Base-by-base conservation (phyloP, 805 yeast genomes). In the Kockiozyma suomiensis region DNA sequence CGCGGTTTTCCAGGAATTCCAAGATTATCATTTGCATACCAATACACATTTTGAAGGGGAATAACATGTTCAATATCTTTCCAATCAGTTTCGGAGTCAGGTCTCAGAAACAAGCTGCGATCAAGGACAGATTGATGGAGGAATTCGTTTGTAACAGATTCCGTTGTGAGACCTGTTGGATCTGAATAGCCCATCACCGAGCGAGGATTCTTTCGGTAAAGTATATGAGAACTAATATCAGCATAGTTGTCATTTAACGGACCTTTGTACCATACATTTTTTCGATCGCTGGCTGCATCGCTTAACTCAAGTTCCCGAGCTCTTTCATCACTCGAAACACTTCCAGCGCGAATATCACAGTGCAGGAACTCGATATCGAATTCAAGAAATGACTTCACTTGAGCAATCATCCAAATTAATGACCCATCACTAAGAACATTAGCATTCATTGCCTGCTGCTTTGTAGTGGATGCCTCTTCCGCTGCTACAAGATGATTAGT, bases 341-440 rank as follows among this genome's bases (percentile, higher is more conserved):
- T 19, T 2, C 30, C 61, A 7, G 64, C 50, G 21, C n/a, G 37
- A 23, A 56, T 45, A 25, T 28, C 37, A 4, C 12, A 21, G 32
- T 56, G 61, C n/a, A 59, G 43, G 33, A 56, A 59, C 3, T 25
- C 25, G 4, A 21, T 8, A 42, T 56, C 41, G 21, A 56, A 59
- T 4, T 37, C 50, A 48, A 59, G 25, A 17, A 59, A 42, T n/a
- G 48, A n/a, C 15, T 42, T 17, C 19, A 56, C 55, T 30, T 60
- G 49, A 8, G 47, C 30, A 15, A 60, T 43, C 64, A 60, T 60
- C 64, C 64, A 60, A 19, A 57, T 53, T 37, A 60, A 37, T 12
- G 62, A n/a, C 17, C 61, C 64, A 23, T 60, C 64, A n/a, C 63
- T 43, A 15, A 60, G 47, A 4, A 50, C 55, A 30, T 59, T 59